Conservation (phyloP, 306 rosid genomes). For the Cicer bijugum region DNA sequence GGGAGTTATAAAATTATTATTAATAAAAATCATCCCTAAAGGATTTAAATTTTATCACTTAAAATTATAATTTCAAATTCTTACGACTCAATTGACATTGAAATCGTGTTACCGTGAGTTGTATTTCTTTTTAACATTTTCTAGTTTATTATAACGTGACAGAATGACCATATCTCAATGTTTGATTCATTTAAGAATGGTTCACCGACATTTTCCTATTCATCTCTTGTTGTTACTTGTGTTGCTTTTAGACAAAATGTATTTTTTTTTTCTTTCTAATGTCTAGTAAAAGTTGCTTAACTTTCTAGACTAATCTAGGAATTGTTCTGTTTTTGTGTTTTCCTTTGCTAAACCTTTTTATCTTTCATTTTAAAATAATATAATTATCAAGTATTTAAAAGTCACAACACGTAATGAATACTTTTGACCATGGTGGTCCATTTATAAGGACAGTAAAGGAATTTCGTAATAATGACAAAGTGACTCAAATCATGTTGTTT, state of each 20-base stretch:
- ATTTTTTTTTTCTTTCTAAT: background rate
- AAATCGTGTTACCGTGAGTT: no score
- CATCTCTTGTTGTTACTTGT: constrained; percentile 23
- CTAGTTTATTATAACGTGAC: constrained; percentile 43
- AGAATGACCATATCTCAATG: constrained; percentile 42
- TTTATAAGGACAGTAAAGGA: constrained; percentile 37
- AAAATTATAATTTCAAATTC: no score
- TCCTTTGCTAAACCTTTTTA: constrained; percentile 40
- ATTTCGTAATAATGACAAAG: constrained; percentile 15
- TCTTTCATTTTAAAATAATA: constrained; percentile 17
- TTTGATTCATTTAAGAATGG: constrained; percentile 38
- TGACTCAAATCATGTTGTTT: constrained; percentile 18
- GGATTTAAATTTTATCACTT: no score
- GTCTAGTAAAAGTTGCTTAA: constrained; percentile 52
- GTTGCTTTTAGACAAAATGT: constrained; percentile 37
- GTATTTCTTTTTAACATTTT: background rate
- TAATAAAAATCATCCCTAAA: no score
- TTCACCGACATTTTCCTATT: constrained; percentile 35
- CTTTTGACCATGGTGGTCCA: constrained; percentile 47
- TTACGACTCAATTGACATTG: no score
- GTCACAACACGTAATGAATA: constrained; percentile 44
- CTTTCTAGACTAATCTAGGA: constrained; percentile 44
- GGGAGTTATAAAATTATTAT: no score
- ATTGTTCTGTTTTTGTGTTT: constrained; percentile 25
- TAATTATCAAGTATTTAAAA: background rate